phyloP scores from a whole-genome alignment of 78 protist species.

The Dictyostelium capitatum region DNA sequence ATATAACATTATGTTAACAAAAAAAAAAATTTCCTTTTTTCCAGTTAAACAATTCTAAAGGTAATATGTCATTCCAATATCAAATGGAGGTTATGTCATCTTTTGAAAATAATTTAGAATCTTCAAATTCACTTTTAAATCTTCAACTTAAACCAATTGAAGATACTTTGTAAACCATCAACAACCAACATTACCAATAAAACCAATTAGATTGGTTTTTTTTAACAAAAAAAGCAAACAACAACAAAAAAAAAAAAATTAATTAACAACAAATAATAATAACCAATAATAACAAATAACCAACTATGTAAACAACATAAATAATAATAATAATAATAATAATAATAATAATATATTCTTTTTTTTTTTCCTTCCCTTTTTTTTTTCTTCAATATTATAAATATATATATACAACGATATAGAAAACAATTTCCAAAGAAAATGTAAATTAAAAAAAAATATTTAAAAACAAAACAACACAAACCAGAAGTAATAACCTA shows the following conservation, averaged over 20 bases:
- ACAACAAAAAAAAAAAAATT: not conserved
- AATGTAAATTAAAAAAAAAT: not conserved
- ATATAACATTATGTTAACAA: not conserved
- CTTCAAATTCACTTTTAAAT: slow-evolving; percentile 15
- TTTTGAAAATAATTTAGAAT: slow-evolving; percentile 46
- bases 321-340: not conserved
- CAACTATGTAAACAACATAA: not conserved
- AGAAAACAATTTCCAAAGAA: not conserved
- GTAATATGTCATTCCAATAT: slow-evolving; percentile 74
- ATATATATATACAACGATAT: no score
- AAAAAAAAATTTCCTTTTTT: not conserved
- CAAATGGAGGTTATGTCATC: slow-evolving; percentile 79
- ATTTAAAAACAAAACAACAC: not conserved
- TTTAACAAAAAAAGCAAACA: not conserved
- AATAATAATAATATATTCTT: not conserved
- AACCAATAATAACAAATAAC: no score
- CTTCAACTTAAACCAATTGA: slow-evolving; percentile 64
- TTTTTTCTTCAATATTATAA: not conserved
- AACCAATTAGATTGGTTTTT: not conserved
- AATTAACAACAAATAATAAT: not conserved
- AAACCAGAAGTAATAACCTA: not conserved
- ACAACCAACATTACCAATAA: no score
- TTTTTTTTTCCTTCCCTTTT: not conserved
- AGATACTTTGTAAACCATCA: slow-evolving; percentile 11
- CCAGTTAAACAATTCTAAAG: slow-evolving; percentile 9